Evolutionary conservation across 2,329 filamentous ascomycete species (phyloP).

Genomic region (Trichocomaceae sp.): DNA sequence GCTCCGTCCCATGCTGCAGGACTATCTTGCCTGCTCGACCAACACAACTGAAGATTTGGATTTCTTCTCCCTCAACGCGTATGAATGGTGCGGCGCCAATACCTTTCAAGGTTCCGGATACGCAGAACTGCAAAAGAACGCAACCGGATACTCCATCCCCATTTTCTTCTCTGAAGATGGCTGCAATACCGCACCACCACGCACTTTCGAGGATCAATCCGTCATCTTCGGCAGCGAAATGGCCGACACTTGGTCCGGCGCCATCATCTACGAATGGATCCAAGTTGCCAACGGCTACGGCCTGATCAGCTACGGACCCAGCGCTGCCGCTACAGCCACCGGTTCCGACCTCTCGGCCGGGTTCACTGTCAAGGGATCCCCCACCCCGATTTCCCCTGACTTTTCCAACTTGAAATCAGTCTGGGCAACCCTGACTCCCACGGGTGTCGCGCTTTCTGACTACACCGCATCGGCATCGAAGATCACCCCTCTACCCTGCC

Average conservation of each 20-base stretch:
- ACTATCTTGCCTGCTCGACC: conserved; percentile 72
- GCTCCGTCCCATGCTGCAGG: conserved; percentile 57
- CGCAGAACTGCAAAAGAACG: conserved; percentile 57
- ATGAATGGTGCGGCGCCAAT: conserved; percentile 64
- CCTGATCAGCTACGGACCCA: conserved; percentile 65
- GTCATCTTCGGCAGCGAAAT: conserved; percentile 71
- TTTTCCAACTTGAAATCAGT: conserved; percentile 69
- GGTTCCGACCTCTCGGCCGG: conserved; percentile 57
- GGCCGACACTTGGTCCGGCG: conserved; percentile 63
- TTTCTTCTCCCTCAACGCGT: conserved; percentile 81
- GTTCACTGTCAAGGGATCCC: conserved; percentile 64
- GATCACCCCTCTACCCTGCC: conserved; percentile 62
- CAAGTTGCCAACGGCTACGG: conserved; percentile 78
- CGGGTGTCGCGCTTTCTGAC: conserved; percentile 58
- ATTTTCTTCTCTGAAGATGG: conserved; percentile 89
- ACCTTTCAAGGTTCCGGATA: conserved; percentile 63
- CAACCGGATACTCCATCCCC: conserved; percentile 67
- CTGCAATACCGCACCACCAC: conserved; percentile 54
- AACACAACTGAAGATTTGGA: conserved; percentile 64
- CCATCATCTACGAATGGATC: conserved; percentile 88
- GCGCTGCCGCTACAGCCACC: conserved; percentile 34
- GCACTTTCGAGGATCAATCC: conserved; percentile 55
- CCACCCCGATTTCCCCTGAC: conserved; percentile 66
- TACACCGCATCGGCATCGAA: conserved; percentile 59
- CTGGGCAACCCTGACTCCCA: conserved; percentile 67